Percentiles rank a stretch among this genome's conserved stretches.
phyloP scores from a whole-genome alignment of 768 basidiomycete species.

The Lyophyllum decastes region DNA sequence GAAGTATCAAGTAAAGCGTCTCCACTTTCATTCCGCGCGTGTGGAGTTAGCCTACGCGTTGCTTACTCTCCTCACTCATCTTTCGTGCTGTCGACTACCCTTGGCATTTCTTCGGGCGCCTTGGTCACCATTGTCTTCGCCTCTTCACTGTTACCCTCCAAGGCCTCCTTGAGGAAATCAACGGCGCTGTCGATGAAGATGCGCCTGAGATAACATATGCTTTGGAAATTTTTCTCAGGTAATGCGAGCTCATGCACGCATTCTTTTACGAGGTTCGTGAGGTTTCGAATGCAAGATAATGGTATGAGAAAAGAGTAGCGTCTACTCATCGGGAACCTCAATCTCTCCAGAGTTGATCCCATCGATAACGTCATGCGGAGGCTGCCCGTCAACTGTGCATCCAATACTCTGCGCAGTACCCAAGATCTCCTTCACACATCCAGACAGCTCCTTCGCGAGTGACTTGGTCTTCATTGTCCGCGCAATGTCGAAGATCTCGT shows the following conservation, averaged over 20 bases:
- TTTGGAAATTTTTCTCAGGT: slow-evolving; percentile 41
- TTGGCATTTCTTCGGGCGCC: slow-evolving; percentile 36
- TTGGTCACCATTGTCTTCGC: slow-evolving; percentile 34
- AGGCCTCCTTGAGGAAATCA: slow-evolving; percentile 39
- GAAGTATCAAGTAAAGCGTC: background rate
- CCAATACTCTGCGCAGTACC: slow-evolving; percentile 97
- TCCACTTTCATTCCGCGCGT: background rate
- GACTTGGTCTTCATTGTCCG: slow-evolving; percentile 96
- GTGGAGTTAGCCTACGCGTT: background rate
- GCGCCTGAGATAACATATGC: slow-evolving; percentile 44
- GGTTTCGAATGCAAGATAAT: slow-evolving; percentile 12
- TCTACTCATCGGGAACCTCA: slow-evolving; percentile 85
- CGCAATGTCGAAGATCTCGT: slow-evolving; percentile 94
- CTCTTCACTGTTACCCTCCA: slow-evolving; percentile 39
- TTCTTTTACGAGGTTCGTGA: slow-evolving; percentile 11
- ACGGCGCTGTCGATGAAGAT: slow-evolving; percentile 42
- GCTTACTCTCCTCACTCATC: background rate
- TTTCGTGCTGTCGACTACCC: slow-evolving; percentile 9
- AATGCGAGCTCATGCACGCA: slow-evolving; percentile 23
- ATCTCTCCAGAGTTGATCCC: slow-evolving; percentile 82
- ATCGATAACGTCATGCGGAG: slow-evolving; percentile 92
- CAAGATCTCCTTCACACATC: slow-evolving; percentile 95
- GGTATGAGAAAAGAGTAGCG: slow-evolving; percentile 27
- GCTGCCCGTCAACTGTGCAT: slow-evolving; percentile 93
- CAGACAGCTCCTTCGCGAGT: slow-evolving; percentile 86